Percentiles rank a stretch among this genome's conserved stretches.
Conservation (phyloP, 1,284 basidiomycete genomes). For the Waitea zeae region DNA sequence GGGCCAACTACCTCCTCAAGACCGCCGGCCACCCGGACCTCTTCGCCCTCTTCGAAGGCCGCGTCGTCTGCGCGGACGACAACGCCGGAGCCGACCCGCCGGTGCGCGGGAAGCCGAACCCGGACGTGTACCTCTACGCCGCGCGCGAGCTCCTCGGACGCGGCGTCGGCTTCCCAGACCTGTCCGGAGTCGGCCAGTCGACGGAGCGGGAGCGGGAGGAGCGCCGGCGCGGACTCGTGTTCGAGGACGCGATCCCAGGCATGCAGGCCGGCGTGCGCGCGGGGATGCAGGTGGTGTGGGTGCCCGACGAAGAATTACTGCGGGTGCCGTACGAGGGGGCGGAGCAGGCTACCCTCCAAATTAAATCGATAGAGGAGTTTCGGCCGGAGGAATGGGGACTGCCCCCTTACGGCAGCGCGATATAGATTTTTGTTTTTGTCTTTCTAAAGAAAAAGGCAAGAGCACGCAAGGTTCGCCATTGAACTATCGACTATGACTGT, state of each 20-base stretch:
- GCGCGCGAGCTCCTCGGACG: slow-evolving; percentile 37
- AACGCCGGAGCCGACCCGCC: slow-evolving; percentile 11
- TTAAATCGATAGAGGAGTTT: slow-evolving; percentile 48
- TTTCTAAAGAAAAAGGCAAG: not conserved
- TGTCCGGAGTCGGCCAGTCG: slow-evolving; percentile 13
- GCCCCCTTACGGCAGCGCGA: slow-evolving; percentile 32
- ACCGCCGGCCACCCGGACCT: slow-evolving; percentile 32
- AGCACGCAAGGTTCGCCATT: not conserved
- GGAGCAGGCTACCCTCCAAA: slow-evolving; percentile 33
- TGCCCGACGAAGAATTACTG: slow-evolving; percentile 54
- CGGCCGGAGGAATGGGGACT: slow-evolving; percentile 61
- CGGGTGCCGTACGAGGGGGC: slow-evolving; percentile 23
- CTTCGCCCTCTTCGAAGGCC: slow-evolving; percentile 40
- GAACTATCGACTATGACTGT: too few relatives aligned
- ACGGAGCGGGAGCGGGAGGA: slow-evolving; percentile 24
- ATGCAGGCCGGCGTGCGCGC: slow-evolving; percentile 62
- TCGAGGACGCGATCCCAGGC: slow-evolving; percentile 61
- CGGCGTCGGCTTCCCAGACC: slow-evolving; percentile 31
- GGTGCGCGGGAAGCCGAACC: slow-evolving; percentile 43
- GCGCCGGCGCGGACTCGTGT: slow-evolving; percentile 46
- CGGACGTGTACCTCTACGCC: slow-evolving; percentile 59
- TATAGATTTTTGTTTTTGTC: not conserved
- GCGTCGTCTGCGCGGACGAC: slow-evolving; percentile 45
- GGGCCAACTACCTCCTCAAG: slow-evolving; percentile 48
- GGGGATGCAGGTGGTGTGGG: slow-evolving; percentile 73